These are phyloP conservation scores for Penicillium sp. DNA, from an alignment of 2,329 filamentous ascomycete species.

Conservation along the genomic window DNA sequence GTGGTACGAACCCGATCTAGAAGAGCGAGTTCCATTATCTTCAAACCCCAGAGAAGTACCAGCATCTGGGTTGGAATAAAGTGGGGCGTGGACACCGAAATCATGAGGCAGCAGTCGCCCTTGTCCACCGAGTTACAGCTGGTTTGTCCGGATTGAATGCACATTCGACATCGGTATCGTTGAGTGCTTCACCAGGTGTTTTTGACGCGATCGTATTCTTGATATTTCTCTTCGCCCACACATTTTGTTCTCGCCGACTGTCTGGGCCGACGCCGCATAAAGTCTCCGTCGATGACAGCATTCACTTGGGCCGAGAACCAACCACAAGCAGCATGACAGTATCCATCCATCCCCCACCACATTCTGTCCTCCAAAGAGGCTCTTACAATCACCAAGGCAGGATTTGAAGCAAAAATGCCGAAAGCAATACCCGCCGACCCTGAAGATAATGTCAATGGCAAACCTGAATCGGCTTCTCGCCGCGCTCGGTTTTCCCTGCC, in stretches of 20 bases:
- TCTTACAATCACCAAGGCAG: not conserved
- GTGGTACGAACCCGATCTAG: not conserved
- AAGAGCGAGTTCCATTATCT: too few relatives aligned
- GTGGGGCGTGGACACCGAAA: too few relatives aligned
- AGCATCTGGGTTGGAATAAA: too few relatives aligned
- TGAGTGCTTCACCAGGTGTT: too few relatives aligned
- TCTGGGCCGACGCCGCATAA: not conserved
- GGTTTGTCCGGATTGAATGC: too few relatives aligned
- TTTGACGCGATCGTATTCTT: too few relatives aligned
- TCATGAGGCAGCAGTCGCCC: too few relatives aligned
- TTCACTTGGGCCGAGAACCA: not conserved
- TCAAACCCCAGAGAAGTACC: too few relatives aligned
- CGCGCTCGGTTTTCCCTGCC: not conserved
- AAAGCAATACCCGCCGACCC: not conserved
- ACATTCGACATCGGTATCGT: too few relatives aligned
- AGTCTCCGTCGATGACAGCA: not conserved
- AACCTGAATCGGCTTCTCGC: not conserved
- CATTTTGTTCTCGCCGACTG: not conserved
- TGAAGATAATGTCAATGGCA: not conserved
- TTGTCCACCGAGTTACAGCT: too few relatives aligned
- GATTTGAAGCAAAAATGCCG: not conserved
- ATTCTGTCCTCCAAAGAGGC: not conserved
- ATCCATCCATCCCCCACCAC: not conserved
- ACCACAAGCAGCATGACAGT: not conserved
- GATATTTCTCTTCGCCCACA: too few relatives aligned